Base-by-base conservation (phyloP, 1,139 yeast genomes). In the Geotrichum candidum region DNA sequence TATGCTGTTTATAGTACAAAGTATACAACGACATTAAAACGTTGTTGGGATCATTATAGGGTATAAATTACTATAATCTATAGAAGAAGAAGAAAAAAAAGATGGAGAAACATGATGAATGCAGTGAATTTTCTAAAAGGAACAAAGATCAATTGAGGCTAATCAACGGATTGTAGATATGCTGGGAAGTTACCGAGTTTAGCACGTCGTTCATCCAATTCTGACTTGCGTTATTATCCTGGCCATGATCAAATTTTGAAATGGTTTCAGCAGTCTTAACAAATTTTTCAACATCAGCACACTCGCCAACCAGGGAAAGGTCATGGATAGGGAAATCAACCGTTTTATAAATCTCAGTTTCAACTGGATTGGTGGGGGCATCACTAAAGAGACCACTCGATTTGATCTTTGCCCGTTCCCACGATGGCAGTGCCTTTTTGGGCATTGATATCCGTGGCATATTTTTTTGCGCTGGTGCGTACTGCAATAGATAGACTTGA, bases 171-270 rank as follows among this genome's bases (percentile, higher is more conserved):
- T 51, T 23, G 54, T 51, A 56, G 6, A 51, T 31, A 1, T 33
- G 15, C 38, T 56, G 59, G 15, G 54, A 22, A 1, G 22, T 3
- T n/a, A n/a, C 59, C 9, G 59, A 56, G 11, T 48, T 15, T n/a
- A 56, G 29, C 13, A 56, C 59, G n/a, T 51, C 55, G 48, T 33
- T 18, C 22, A 51, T 48, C 59, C 59, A 56, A 27, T 51, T 56
- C 13, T n/a, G 38, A 6, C 51, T 23, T 1, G 55, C 59, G n/a
- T 51, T 15, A 2, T 31, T 13, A 13, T 35, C 23, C n/a, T n/a
- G 25, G 4, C 59, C 59, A 27, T 41, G 55, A 33, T 56, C 31
- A 35, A 56, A 56, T 33, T 18, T 35, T 10, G 59, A 46, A 1
- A 56, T 51, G 5, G 51, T 25, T n/a, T 38, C 29, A 29, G 59